Base-by-base conservation (phyloP, 2,329 filamentous ascomycete species). In the Zymoseptoria brevis region DNA sequence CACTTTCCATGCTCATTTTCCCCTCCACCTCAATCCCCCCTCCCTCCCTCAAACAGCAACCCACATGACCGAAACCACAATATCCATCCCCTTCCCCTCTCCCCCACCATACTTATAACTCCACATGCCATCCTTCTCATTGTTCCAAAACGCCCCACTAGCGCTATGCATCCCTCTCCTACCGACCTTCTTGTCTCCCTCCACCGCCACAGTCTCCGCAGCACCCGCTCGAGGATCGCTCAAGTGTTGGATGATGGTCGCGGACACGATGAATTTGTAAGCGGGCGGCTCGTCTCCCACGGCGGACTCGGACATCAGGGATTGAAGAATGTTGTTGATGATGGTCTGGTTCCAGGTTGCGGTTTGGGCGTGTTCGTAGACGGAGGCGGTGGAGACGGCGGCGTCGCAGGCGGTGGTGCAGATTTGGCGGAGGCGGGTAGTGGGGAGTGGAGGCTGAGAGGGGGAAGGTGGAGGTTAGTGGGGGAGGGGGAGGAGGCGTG, bases 241-340 rank as follows among this genome's bases (percentile, higher is more conserved):
- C 35, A 93, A 81, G 79, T 97, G 93, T 80, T 99, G 93, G 68
- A 97, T 95, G 72, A 97, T 96, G 66, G 93, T 97, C 80, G 90
- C 95, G 82, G 96, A 97, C 78, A 96, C 91, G 68, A 91, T 90
- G 78, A 93, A 97, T 77, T 97, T 97, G 84, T 87, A 96, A 56
- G 69, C 66, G 4, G 89, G 87, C 24, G 83, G 78, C 26, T 80
- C 76, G 61, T 80, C 78, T 19, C 56, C 45, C 21, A 58, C 51
- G 29, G 60, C 62, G 73, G 69, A 66, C 57, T 92, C 88, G 66
- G 87, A 86, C 75, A 93, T 90, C 65, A 93, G 81, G 56, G 85
- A 81, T 71, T 88, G 85, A 65, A 94, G 85, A 73, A 93, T 88
- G 58, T 81, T 83, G 79, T 87, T 89, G 75, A 97, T 96, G 75